phyloP scores from a whole-genome alignment of 2,329 filamentous ascomycete genomes.

The Nectriaceae sp. region DNA sequence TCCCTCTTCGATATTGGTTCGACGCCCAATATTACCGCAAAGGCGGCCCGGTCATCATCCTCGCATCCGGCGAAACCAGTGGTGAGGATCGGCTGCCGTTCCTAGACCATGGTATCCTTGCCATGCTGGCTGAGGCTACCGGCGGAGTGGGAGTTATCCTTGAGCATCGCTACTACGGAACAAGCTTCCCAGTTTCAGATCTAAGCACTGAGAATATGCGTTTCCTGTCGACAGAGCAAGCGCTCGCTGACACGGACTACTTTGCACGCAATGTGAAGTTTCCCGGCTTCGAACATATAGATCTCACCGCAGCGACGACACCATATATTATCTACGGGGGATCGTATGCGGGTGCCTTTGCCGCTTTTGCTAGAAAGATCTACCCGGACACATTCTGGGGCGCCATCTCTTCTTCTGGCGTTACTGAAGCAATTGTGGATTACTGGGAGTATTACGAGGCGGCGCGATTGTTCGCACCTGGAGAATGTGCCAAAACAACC shows the following conservation, averaged over 20 bases:
- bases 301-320: constrained; percentile 65
- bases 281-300: constrained; percentile 64
- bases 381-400: constrained; percentile 82
- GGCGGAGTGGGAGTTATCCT: constrained; percentile 77
- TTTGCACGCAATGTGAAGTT: constrained; percentile 76
- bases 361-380: constrained; percentile 71
- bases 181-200: constrained; percentile 68
- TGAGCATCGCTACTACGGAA: constrained; percentile 87
- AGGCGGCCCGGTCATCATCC: constrained; percentile 79
- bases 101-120: constrained; percentile 76
- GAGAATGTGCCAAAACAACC: constrained; percentile 64
- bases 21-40: constrained; percentile 73
- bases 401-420: constrained; percentile 78
- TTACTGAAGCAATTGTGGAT: constrained; percentile 75
- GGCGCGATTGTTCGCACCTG: constrained; percentile 49
- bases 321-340: constrained; percentile 83
- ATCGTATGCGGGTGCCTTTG: constrained; percentile 80
- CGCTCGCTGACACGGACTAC: constrained; percentile 78
- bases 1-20: constrained; percentile 80
- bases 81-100: constrained; percentile 66
- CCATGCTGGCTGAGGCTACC: constrained; percentile 69
- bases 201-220: constrained; percentile 70
- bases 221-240: constrained; percentile 82
- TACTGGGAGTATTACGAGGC: constrained; percentile 67
- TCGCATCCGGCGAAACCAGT: constrained; percentile 71